Base-by-base conservation (phyloP, 2,329 filamentous ascomycete species). In the Botryotinia narcissicola region DNA sequence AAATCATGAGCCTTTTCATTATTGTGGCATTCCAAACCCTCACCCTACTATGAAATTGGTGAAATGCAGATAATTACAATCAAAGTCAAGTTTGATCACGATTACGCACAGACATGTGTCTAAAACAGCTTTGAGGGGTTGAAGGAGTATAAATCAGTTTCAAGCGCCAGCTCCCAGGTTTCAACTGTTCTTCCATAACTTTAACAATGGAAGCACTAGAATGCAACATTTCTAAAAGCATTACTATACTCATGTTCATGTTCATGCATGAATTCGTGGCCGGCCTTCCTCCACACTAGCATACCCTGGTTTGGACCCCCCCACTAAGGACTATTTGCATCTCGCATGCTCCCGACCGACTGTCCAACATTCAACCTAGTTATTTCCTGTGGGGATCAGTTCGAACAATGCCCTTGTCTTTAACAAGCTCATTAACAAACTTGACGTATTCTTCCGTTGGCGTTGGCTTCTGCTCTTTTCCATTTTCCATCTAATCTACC, bases 201-300 rank as follows among this genome's bases (percentile, higher is more conserved):
- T 73, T 40, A 73, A 73, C 74, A 74, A 72, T 73, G 42, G 70
- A 73, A 74, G 70, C 66, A 75, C 73, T 74, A 78, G 73, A 71
- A 73, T 75, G 44, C 54, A 70, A 60, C 44, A 63, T 35, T 25
- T 64, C 46, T 44, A 73, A 71, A 77, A 78, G 76, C 75, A 79
- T 78, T 71, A 69, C 71, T 75, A 76, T 74, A 40, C 64, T 72
- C 70, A 67, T 71, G 75, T 76, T 78, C 79, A 77, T 78, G 80
- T 80, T 81, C 80, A 81, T 81, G 80, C 80, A 81, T 80, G 80
- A 79, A 79, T 79, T 80, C 79, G 80, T 81, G 79, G 80, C 79
- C 73, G 42, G 68, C 70, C 73, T 74, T 76, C 76, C 77, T 78
- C 77, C 77, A 78, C 76, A 78, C 77, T 78, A 78, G 69, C 70